Evolutionary conservation across 2,329 filamentous ascomycete genomes (phyloP).

Genomic region (Tolypocladium nubicola): DNA sequence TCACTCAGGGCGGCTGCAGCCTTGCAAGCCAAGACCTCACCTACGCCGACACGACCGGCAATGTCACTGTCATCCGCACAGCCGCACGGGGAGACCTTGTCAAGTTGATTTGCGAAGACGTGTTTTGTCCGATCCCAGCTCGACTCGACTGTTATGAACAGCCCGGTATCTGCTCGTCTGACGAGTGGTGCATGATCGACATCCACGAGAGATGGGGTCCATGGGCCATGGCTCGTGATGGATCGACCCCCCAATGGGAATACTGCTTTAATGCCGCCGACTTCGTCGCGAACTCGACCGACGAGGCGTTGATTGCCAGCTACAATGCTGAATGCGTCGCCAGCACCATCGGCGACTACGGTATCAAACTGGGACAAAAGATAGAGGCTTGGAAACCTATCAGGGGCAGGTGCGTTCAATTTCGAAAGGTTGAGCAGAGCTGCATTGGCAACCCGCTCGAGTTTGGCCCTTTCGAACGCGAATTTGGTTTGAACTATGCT

Average conservation of each 20-base stretch:
- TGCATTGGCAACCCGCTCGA: background rate
- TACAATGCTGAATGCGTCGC: background rate
- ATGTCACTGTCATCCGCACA: background rate
- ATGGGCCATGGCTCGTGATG: background rate
- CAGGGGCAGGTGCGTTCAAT: background rate
- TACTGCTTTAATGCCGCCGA: background rate
- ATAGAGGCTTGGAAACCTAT: background rate
- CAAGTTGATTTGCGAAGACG: background rate
- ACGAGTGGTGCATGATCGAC: background rate
- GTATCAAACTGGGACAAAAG: background rate
- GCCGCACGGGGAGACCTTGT: background rate
- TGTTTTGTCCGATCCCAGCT: background rate
- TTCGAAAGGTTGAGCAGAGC: background rate
- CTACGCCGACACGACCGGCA: background rate
- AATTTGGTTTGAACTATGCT: background rate
- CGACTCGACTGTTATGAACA: background rate
- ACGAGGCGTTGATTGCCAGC: background rate
- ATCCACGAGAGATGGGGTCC: background rate
- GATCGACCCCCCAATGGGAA: background rate
- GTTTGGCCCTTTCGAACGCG: background rate
- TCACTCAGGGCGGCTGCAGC: background rate
- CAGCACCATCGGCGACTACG: background rate
- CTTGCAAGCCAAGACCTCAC: background rate
- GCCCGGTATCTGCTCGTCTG: background rate
- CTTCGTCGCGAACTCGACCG: background rate